A percentile compares a stretch with the other conserved stretches of the same genome.
These are phyloP conservation scores for Flueggea neowawraea DNA, from an alignment of 441 rosid species.

Conservation along the genomic window DNA sequence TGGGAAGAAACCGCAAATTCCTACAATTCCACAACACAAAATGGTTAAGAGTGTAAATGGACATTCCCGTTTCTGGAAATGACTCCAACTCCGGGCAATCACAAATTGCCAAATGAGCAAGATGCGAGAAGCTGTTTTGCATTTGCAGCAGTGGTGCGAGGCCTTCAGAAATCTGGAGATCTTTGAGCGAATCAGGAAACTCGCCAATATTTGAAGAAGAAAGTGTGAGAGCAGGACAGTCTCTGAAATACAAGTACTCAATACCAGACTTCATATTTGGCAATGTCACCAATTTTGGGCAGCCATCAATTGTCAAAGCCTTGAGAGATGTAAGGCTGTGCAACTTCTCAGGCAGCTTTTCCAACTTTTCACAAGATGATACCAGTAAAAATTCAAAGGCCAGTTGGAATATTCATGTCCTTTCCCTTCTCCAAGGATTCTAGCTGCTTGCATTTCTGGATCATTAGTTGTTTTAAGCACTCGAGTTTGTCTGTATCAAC, in stretches of 20 bases:
- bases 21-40: too few species aligned
- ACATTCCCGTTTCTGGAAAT: not conserved
- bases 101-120: not conserved
- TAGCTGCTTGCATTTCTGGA: not conserved
- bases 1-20: too few species aligned
- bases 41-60: too few species aligned
- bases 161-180: not conserved
- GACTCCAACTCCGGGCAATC: constrained; percentile 1
- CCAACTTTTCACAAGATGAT: not conserved
- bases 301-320: not conserved
- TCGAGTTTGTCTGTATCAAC: not conserved
- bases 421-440: not conserved
- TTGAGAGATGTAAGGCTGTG: constrained; percentile 8
- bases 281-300: constrained; percentile 5
- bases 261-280: not conserved
- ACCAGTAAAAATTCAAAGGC: not conserved
- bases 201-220: not conserved
- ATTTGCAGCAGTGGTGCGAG: not conserved
- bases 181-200: not conserved
- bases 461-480: not conserved
- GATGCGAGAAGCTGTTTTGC: not conserved
- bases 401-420: not conserved
- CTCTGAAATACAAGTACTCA: constrained; percentile 6
- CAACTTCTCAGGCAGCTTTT: not conserved
- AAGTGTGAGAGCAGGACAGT: constrained; percentile 2